Percentiles rank a stretch among this genome's conserved stretches.
Evolutionary conservation across 2,329 filamentous ascomycete genomes (phyloP).

Genomic region (Aplosporella prunicola): DNA sequence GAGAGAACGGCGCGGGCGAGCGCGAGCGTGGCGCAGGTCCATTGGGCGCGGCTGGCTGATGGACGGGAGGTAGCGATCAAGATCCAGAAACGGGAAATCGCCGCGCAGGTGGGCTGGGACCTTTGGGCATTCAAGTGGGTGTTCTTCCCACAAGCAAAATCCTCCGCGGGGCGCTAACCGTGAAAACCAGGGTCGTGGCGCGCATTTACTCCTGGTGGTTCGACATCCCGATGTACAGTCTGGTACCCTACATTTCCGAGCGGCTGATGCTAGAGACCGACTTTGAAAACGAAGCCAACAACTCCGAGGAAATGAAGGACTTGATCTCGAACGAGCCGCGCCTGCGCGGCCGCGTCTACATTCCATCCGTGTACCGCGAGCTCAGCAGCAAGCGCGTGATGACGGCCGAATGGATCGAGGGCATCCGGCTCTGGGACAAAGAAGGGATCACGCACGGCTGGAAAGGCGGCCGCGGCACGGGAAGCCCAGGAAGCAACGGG

Average conservation of each 20-base stretch:
- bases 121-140: slow-evolving; percentile 83
- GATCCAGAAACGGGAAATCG: slow-evolving; percentile 92
- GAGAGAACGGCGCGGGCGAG: slow-evolving; percentile 65
- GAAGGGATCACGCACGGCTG: slow-evolving; percentile 66
- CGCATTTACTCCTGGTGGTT: slow-evolving; percentile 80
- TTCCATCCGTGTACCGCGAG: slow-evolving; percentile 75
- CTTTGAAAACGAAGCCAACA: slow-evolving; percentile 83
- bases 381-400: slow-evolving; percentile 76
- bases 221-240: slow-evolving; percentile 80
- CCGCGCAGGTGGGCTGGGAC: slow-evolving; percentile 85
- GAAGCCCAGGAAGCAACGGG: slow-evolving; percentile 69
- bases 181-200: slow-evolving; percentile 55
- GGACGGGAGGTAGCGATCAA: slow-evolving; percentile 91
- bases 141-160: no score
- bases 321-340: slow-evolving; percentile 68
- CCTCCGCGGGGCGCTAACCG: no score
- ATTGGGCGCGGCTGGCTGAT: slow-evolving; percentile 80
- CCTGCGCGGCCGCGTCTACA: slow-evolving; percentile 72
- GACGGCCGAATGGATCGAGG: slow-evolving; percentile 97
- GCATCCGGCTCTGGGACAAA: slow-evolving; percentile 86
- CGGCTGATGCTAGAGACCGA: slow-evolving; percentile 90
- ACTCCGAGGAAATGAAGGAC: slow-evolving; percentile 72
- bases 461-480: slow-evolving; percentile 65
- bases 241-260: slow-evolving; percentile 89
- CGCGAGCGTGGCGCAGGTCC: slow-evolving; percentile 92